A percentile compares a stretch with the other conserved stretches of the same genome.
Conservation (phyloP, 192 early-diverging fungal genomes). For the Backusella tuberculispora region DNA sequence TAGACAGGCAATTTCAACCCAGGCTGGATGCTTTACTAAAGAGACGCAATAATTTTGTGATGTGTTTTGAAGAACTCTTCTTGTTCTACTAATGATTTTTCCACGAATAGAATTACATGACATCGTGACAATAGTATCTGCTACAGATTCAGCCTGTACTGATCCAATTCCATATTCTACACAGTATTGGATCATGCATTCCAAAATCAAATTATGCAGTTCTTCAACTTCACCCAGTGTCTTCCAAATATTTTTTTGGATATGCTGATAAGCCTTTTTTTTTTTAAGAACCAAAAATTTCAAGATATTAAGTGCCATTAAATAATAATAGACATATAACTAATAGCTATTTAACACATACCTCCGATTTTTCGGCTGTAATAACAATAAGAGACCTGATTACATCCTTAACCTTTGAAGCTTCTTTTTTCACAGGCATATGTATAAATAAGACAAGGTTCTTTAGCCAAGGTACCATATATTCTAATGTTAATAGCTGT, state of each 20-base stretch:
- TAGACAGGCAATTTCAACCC: conserved; percentile 86
- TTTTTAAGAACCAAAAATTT: conserved; percentile 44
- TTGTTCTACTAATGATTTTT: conserved; percentile 75
- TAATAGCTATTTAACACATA: conserved; percentile 24
- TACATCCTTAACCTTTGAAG: conserved; percentile 68
- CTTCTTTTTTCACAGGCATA: conserved; percentile 43
- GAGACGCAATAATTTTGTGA: conserved; percentile 63
- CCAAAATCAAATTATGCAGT: conserved; percentile 75
- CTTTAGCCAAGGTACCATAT: conserved; percentile 84
- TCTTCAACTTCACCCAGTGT: conserved; percentile 72
- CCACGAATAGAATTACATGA: conserved; percentile 73
- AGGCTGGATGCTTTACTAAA: conserved; percentile 79
- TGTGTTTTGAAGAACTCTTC: conserved; percentile 72
- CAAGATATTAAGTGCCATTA: conserved; percentile 73
- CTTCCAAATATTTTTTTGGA: conserved; percentile 88
- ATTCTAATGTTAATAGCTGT: conserved; percentile 79
- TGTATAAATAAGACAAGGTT: conserved; percentile 67
- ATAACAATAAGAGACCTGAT: conserved; percentile 74
- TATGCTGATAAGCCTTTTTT: conserved; percentile 68
- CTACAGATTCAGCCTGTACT: conserved; percentile 74
- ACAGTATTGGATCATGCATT: conserved; percentile 75
- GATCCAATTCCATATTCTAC: conserved; percentile 79
- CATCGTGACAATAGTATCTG: conserved; percentile 83
- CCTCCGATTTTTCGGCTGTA: conserved; percentile 66
- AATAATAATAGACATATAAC: not conserved